A percentile compares a stretch with the other conserved stretches of the same genome.
These are phyloP conservation scores for Lentinus tigrinus DNA, from an alignment of 768 basidiomycete genomes.

Conservation along the genomic window DNA sequence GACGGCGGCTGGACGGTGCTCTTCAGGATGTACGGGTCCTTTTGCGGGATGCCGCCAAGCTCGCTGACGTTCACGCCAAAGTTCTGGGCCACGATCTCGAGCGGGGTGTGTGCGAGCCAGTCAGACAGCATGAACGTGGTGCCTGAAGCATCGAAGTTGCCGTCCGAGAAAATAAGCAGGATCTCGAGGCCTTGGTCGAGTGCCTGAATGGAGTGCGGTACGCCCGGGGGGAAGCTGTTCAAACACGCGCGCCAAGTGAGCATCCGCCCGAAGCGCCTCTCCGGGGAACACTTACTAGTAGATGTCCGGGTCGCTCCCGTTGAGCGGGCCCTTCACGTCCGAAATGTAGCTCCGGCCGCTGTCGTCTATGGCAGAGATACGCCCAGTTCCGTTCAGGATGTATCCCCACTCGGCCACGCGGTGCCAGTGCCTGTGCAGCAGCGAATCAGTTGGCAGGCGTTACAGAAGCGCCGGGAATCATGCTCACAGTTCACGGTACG, in stretches of 20 bases:
- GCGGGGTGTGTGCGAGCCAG: slow-evolving; percentile 29
- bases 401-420: slow-evolving; percentile 29
- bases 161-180: slow-evolving; percentile 28
- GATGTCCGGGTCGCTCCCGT: slow-evolving; percentile 24
- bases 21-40: slow-evolving; percentile 26
- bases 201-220: slow-evolving; percentile 27
- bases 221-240: slow-evolving; percentile 25
- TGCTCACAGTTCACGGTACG: slow-evolving; percentile 26
- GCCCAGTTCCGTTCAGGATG: slow-evolving; percentile 26
- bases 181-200: slow-evolving; percentile 27
- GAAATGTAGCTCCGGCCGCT: slow-evolving; percentile 23
- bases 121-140: slow-evolving; percentile 31
- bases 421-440: slow-evolving; percentile 25
- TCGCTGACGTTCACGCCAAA: slow-evolving; percentile 22
- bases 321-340: slow-evolving; percentile 23
- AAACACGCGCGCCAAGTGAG: background rate
- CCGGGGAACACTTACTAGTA: slow-evolving; percentile 21
- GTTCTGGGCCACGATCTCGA: slow-evolving; percentile 28
- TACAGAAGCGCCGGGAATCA: background rate
- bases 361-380: slow-evolving; percentile 26
- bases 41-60: slow-evolving; percentile 21
- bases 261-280: background rate
- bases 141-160: slow-evolving; percentile 28
- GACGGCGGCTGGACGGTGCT: slow-evolving; percentile 19
- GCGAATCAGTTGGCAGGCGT: background rate